Evolutionary conservation across 2,329 filamentous ascomycete species (phyloP).

Genomic region (Alternaria dauci): DNA sequence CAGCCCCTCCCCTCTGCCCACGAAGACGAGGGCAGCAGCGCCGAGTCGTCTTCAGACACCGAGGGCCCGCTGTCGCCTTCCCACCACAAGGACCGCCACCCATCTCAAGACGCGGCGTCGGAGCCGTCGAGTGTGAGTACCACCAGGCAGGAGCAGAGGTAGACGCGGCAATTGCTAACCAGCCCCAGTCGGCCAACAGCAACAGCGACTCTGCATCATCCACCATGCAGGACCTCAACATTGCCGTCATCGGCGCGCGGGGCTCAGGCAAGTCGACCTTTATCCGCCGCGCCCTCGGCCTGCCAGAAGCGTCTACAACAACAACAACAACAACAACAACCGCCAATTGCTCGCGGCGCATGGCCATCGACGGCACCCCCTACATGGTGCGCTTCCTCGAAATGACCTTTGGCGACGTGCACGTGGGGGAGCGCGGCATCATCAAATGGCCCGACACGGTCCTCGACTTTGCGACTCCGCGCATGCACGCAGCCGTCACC

Average conservation of each 20-base stretch:
- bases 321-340: slow-evolving; percentile 15
- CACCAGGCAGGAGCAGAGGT: slow-evolving; percentile 3
- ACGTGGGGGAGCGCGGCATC: slow-evolving; percentile 58
- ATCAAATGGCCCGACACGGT: slow-evolving; percentile 66
- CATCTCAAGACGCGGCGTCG: slow-evolving; percentile 26
- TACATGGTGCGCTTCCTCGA: slow-evolving; percentile 68
- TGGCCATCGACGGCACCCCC: slow-evolving; percentile 63
- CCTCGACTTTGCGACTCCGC: slow-evolving; percentile 74
- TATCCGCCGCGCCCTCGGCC: slow-evolving; percentile 64
- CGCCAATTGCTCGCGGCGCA: slow-evolving; percentile 59
- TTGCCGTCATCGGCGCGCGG: slow-evolving; percentile 64
- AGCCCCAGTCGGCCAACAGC: slow-evolving; percentile 23
- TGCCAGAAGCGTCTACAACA: slow-evolving; percentile 54
- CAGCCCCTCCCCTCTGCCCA: slow-evolving; percentile 22
- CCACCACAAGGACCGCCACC: slow-evolving; percentile 38
- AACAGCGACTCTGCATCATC: slow-evolving; percentile 36
- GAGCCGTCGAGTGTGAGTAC: slow-evolving; percentile 39
- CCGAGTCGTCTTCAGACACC: slow-evolving; percentile 47
- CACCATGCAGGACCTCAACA: slow-evolving; percentile 63
- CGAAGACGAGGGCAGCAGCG: slow-evolving; percentile 33
- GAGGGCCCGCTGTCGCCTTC: slow-evolving; percentile 51
- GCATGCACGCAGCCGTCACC: slow-evolving; percentile 82
- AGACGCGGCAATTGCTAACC: neutral
- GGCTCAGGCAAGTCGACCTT: slow-evolving; percentile 68
- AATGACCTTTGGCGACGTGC: slow-evolving; percentile 62